Percentiles rank a stretch among this genome's conserved stretches.
These are phyloP conservation scores for Carex arenaria DNA, from an alignment of 202 grass and related monocot species.

Conservation along the genomic window DNA sequence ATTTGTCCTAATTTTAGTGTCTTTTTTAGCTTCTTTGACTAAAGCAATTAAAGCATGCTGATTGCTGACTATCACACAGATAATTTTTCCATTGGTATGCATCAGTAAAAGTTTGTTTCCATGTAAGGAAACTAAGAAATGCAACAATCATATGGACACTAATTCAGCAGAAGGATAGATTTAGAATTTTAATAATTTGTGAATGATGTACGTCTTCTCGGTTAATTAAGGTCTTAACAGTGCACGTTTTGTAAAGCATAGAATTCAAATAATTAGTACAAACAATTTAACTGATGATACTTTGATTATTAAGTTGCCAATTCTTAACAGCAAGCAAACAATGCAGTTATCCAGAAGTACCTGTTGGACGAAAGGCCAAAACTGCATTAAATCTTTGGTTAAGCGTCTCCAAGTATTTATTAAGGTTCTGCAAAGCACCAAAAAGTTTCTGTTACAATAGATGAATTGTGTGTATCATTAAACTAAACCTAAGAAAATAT, in stretches of 20 bases:
- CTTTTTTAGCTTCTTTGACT: no score
- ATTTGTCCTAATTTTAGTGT: no score
- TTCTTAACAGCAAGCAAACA: not conserved
- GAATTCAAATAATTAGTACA: not conserved
- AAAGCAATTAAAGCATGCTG: not conserved
- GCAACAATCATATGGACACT: not conserved
- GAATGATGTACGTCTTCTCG: not conserved
- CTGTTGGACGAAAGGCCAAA: constrained; percentile 79
- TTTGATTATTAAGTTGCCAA: not conserved
- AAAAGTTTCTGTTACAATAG: constrained; percentile 10
- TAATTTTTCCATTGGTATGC: no score
- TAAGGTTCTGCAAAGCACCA: constrained; percentile 44
- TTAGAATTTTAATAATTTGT: not conserved
- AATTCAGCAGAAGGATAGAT: not conserved
- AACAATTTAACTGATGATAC: not conserved
- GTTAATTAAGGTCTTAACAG: not conserved
- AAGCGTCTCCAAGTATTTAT: constrained; percentile 48
- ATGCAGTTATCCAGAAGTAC: constrained; percentile 16
- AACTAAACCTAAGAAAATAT: constrained; percentile 4
- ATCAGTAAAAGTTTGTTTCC: not conserved
- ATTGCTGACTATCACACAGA: not conserved
- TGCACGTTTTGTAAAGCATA: not conserved
- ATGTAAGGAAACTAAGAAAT: not conserved
- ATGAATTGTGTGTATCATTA: constrained; percentile 5
- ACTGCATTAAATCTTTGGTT: constrained; percentile 47